phyloP scores from a whole-genome alignment of 2,329 filamentous ascomycete species.

The Clonostachys byssicola region DNA sequence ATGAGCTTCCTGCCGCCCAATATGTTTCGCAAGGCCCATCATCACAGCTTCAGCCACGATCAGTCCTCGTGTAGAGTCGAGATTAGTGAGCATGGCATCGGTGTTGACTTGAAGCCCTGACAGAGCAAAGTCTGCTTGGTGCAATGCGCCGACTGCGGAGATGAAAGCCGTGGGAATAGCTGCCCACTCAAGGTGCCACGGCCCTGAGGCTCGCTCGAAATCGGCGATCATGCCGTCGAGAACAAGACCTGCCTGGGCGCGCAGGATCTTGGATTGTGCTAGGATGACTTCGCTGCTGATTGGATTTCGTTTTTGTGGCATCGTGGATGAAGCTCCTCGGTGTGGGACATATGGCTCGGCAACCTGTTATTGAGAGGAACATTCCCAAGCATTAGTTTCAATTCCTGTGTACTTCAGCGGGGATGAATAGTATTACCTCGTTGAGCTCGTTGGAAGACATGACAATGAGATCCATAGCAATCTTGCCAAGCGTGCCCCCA shows the following conservation, averaged over 20 bases:
- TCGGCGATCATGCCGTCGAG: constrained; percentile 54
- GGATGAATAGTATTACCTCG: constrained; percentile 2
- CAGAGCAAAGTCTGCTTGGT: constrained; percentile 49
- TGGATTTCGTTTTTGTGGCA: constrained; percentile 56
- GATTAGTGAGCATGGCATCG: constrained; percentile 42
- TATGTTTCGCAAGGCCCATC: constrained; percentile 50
- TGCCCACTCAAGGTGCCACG: constrained; percentile 57
- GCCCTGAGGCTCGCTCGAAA: constrained; percentile 52
- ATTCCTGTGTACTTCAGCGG: too few relatives aligned
- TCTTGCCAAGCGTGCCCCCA: constrained; percentile 48
- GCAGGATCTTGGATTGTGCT: constrained; percentile 47
- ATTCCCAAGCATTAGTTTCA: too few relatives aligned
- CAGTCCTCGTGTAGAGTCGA: constrained; percentile 43
- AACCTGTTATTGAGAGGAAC: constrained; percentile 16
- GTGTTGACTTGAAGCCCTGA: constrained; percentile 45
- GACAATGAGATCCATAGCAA: constrained; percentile 50
- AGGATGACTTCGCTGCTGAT: constrained; percentile 54
- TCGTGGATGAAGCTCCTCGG: constrained; percentile 48
- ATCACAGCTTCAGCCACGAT: constrained; percentile 58
- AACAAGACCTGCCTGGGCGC: constrained; percentile 44
- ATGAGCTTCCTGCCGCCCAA: constrained; percentile 48
- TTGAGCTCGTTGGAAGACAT: constrained; percentile 52
- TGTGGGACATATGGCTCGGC: constrained; percentile 51
- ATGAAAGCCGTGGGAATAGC: constrained; percentile 51
- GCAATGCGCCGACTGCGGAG: constrained; percentile 43